Evolutionary conservation across 495 filamentous ascomycete genomes (phyloP), one percentile per base, ranked within the genome.

Genomic region (Talaromyces adpressus): DNA sequence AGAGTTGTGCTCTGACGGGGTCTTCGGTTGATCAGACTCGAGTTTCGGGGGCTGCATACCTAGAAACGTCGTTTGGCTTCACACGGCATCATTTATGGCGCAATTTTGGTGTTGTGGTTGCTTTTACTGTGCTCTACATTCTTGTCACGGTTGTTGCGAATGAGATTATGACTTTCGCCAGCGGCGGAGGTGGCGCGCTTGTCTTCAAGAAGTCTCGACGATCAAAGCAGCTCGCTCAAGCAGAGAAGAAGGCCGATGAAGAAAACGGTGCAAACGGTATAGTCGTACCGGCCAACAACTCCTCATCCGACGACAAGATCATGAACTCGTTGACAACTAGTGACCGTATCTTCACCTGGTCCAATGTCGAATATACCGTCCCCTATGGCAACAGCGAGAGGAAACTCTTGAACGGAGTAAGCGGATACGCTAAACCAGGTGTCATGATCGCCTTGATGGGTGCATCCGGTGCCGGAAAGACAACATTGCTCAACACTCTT

Each of bases 381-480:
- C 87, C 88, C 0, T 89, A 89, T 65, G 82, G 86, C 47, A 87
- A 87, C 52, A 88, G 86, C 61, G 82, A 88, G 23, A 77, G 80
- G 22, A 87, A 90, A 69, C 77, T 95, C 11, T 81, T 95, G 39
- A 87, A 93, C 68, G 77, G 80, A 9, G 82, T 94, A 58, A 84
- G 81, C 57, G 91, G 91, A 2, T 93, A 86, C 70, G 90, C 86
- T 20, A 93, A 91, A 72, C 91, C 91, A 1, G 91, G 91, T 18
- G 75, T 88, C 18, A 85, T 95, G 81, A 87, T 90, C 51, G 91
- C 91, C 5, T 73, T 93, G 23, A 91, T 95, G 82, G 92, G 92
- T 54, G 91, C 89, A 18, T 91, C 87, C 9, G 92, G 92, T 56
- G 92, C 92, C 20, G 92, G 90, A 34, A 93, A 92, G 75, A 91